phyloP scores from a whole-genome alignment of 2,329 filamentous ascomycete genomes.

The Ceratocystis variospora region DNA sequence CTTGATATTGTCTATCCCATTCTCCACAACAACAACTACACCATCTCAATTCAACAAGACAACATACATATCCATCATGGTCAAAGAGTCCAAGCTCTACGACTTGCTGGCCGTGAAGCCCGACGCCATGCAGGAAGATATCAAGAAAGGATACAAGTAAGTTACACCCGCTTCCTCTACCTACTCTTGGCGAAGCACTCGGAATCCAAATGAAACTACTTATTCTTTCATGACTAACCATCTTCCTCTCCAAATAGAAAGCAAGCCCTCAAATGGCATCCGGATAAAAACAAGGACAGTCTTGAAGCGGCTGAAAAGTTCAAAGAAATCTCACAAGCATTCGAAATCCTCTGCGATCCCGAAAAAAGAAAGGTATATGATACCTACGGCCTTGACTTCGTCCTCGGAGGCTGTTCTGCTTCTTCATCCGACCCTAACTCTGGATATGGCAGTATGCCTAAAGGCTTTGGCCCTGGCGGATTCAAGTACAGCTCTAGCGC shows the following conservation, averaged over 20 bases:
- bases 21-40: background rate
- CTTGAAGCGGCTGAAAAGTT: constrained; percentile 80
- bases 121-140: constrained; percentile 75
- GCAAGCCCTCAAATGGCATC: constrained; percentile 80
- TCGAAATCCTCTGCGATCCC: constrained; percentile 93
- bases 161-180: constrained; percentile 22
- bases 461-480: constrained; percentile 27
- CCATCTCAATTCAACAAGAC: constrained; percentile 2
- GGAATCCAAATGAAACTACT: background rate
- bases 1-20: constrained; percentile 3
- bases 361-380: constrained; percentile 96
- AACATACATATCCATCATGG: constrained; percentile 47
- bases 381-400: constrained; percentile 83
- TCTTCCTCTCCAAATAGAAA: constrained; percentile 41
- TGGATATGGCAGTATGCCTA: constrained; percentile 41
- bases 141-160: constrained; percentile 91
- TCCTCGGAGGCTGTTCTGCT: constrained; percentile 62
- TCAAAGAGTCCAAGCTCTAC: constrained; percentile 91
- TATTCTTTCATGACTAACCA: background rate
- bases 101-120: constrained; percentile 69
- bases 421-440: constrained; percentile 44
- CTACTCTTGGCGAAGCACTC: background rate
- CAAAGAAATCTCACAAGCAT: constrained; percentile 95
- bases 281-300: constrained; percentile 96
- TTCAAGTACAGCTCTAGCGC: constrained; percentile 48